Percentiles rank a stretch among this genome's conserved stretches.
These are phyloP conservation scores for Melanopsichium pennsylvanicum DNA, from an alignment of 1,284 basidiomycete species.

Conservation along the genomic window DNA sequence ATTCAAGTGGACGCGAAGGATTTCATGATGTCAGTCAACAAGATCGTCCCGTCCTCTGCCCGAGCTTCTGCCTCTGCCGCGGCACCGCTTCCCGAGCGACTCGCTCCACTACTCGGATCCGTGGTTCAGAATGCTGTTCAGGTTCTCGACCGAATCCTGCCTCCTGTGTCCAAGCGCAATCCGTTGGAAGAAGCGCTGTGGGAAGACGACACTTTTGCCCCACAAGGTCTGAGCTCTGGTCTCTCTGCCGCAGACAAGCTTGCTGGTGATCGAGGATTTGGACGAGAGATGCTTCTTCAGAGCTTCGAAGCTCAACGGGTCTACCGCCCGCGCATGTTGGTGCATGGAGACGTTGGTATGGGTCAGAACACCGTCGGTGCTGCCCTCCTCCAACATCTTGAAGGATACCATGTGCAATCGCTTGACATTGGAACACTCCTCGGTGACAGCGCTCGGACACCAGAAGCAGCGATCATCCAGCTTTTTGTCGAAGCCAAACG, in stretches of 20 bases:
- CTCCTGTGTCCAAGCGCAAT: conserved; percentile 65
- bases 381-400: conserved; percentile 88
- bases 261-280: conserved; percentile 52
- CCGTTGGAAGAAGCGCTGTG: conserved; percentile 90
- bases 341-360: conserved; percentile 85
- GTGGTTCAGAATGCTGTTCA: conserved; percentile 77
- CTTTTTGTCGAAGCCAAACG: conserved; percentile 97
- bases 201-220: conserved; percentile 71
- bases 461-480: conserved; percentile 91
- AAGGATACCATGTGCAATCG: conserved; percentile 94
- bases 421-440: conserved; percentile 88
- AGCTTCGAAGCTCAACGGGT: conserved; percentile 90
- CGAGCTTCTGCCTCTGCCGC: conserved; percentile 86
- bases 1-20: conserved; percentile 88
- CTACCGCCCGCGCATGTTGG: conserved; percentile 85
- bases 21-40: conserved; percentile 95
- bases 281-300: conserved; percentile 67
- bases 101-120: conserved; percentile 79
- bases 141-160: conserved; percentile 70
- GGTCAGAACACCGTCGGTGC: conserved; percentile 90
- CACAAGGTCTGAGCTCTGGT: conserved; percentile 66
- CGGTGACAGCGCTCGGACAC: conserved; percentile 85
- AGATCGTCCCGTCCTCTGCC: conserved; percentile 84
- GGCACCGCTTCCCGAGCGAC: conserved; percentile 82
- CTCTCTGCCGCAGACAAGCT: conserved; percentile 44